Evolutionary conservation across 225 moss, liverwort and hornwort species (phyloP).

Genomic region (Pseudisothecium myosuroides): DNA sequence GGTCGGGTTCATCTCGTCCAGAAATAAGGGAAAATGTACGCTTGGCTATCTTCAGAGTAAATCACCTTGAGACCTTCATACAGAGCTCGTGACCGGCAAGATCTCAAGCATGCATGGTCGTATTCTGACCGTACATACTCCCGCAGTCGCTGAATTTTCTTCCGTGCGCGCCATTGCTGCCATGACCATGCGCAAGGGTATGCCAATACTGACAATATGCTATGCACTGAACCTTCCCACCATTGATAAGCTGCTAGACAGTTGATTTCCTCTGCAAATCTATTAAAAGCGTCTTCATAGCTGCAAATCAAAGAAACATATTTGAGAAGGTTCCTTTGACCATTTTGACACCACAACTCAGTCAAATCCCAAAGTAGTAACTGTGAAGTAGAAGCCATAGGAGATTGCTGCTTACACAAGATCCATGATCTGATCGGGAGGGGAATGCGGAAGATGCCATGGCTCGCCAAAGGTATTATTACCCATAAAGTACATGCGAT

Average conservation of each 20-base stretch:
- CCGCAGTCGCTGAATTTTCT: constrained; percentile 86
- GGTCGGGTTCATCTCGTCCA: not conserved
- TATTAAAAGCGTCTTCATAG: constrained; percentile 95
- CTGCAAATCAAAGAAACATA: constrained; percentile 26
- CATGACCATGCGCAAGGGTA: constrained; percentile 97
- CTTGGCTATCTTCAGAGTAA: not conserved
- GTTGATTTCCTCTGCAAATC: constrained; percentile 90
- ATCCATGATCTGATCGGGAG: constrained; percentile 88
- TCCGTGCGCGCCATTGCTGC: constrained; percentile 94
- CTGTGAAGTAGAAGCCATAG: not conserved
- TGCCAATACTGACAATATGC: constrained; percentile 78
- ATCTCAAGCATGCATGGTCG: constrained; percentile 97
- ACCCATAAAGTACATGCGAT: constrained; percentile 95
- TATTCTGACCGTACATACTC: constrained; percentile 96
- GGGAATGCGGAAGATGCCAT: constrained; percentile 98
- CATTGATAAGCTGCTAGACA: constrained; percentile 89
- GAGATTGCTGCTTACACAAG: constrained; percentile 61
- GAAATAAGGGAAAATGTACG: not conserved
- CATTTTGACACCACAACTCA: not conserved
- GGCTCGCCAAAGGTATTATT: constrained; percentile 92
- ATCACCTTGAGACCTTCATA: constrained; percentile 97
- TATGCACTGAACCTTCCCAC: constrained; percentile 99
- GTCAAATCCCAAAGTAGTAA: not conserved
- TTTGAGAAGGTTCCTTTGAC: not conserved
- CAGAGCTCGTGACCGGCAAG: constrained; percentile 90